These are phyloP conservation scores for Groenewaldozyma tartarivorans DNA, from an alignment of 805 yeast genomes.

Conservation along the genomic window DNA sequence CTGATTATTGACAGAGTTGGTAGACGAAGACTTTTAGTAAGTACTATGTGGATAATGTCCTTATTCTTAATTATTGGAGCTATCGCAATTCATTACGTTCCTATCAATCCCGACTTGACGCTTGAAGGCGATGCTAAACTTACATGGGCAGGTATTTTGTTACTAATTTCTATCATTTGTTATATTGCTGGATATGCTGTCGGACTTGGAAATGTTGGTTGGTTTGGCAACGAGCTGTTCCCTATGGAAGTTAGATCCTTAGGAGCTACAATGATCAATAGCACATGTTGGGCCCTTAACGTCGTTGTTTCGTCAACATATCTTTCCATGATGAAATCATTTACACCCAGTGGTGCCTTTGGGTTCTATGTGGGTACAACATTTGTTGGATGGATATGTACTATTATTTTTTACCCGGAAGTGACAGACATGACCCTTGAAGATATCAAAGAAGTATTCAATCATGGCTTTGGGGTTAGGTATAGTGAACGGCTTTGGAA, in stretches of 20 bases:
- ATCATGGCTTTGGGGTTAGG: slow-evolving; percentile 85
- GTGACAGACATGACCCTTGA: slow-evolving; percentile 83
- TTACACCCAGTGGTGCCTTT: slow-evolving; percentile 94
- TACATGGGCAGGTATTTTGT: slow-evolving; percentile 58
- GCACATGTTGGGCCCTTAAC: slow-evolving; percentile 94
- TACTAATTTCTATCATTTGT: slow-evolving; percentile 75
- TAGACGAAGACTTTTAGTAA: slow-evolving; percentile 68
- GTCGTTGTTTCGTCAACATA: slow-evolving; percentile 84
- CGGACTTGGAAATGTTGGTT: slow-evolving; percentile 95
- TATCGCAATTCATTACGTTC: slow-evolving; percentile 81
- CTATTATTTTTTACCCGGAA: slow-evolving; percentile 84
- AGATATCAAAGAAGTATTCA: slow-evolving; percentile 74
- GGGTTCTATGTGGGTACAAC: slow-evolving; percentile 81
- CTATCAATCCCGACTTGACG: slow-evolving; percentile 45
- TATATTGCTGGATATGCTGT: slow-evolving; percentile 87
- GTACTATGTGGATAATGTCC: slow-evolving; percentile 82
- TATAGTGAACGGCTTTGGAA: too few relatives aligned
- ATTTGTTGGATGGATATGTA: slow-evolving; percentile 59
- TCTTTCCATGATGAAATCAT: slow-evolving; percentile 84
- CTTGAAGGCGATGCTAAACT: slow-evolving; percentile 25
- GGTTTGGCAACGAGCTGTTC: slow-evolving; percentile 95
- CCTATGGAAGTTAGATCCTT: slow-evolving; percentile 90
- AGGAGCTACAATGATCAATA: slow-evolving; percentile 85
- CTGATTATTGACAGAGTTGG: slow-evolving; percentile 82
- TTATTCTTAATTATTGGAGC: slow-evolving; percentile 70